Evolutionary conservation across 2,329 filamentous ascomycete genomes (phyloP).

Genomic region (Lasiodiplodia citricola): DNA sequence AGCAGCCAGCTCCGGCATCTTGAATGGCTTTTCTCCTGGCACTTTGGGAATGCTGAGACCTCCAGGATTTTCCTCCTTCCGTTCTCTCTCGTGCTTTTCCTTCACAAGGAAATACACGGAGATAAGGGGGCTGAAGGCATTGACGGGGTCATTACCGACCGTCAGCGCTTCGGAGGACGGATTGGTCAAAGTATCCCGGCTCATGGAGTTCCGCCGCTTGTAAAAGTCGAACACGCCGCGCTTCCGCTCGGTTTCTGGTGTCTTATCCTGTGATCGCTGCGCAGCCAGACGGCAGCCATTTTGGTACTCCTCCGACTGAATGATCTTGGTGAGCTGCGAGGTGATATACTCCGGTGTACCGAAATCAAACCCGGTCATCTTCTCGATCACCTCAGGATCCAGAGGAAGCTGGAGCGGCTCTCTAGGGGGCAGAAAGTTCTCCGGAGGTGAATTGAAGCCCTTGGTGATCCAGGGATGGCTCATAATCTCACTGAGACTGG

Average conservation of each 20-base stretch:
- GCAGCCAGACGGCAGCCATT: constrained; percentile 75
- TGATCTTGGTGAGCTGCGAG: constrained; percentile 78
- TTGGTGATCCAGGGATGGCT: constrained; percentile 95
- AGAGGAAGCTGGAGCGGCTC: constrained; percentile 86
- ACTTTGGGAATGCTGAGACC: constrained; percentile 62
- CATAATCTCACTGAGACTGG: constrained; percentile 89
- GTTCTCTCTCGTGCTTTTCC: constrained; percentile 88
- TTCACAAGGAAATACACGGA: constrained; percentile 96
- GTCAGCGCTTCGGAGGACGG: constrained; percentile 87
- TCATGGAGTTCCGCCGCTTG: constrained; percentile 89
- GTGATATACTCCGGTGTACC: constrained; percentile 84
- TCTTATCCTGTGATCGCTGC: constrained; percentile 65
- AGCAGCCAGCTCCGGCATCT: constrained; percentile 75
- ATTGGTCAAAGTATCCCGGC: constrained; percentile 81
- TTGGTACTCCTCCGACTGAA: constrained; percentile 94
- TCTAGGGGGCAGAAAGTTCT: constrained; percentile 83
- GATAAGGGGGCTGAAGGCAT: constrained; percentile 89
- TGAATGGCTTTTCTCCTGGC: constrained; percentile 62
- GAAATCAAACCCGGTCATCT: constrained; percentile 99
- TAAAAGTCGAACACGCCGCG: constrained; percentile 97
- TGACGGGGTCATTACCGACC: constrained; percentile 83
- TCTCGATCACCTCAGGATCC: constrained; percentile 81
- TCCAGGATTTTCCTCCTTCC: constrained; percentile 63
- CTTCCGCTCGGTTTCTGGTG: constrained; percentile 73
- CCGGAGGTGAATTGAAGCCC: constrained; percentile 82